Percentiles rank a stretch among this genome's conserved stretches.
Conservation (phyloP, 2,329 filamentous ascomycete genomes). For the Fusarium domesticum region DNA sequence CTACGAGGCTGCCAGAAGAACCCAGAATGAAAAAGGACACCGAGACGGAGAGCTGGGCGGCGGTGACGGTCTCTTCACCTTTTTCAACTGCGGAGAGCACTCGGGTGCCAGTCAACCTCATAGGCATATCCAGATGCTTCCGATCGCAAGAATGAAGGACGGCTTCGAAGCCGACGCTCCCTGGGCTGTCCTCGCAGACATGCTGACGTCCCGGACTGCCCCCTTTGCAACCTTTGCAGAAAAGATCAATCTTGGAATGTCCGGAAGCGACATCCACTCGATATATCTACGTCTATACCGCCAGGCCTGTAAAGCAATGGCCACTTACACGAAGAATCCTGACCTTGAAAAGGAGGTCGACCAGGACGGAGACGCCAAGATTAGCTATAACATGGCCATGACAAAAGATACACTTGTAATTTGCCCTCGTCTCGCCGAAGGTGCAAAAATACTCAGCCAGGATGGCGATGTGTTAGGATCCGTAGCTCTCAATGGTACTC, state of each 20-base stretch:
- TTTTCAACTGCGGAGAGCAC: constrained; percentile 67
- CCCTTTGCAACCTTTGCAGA: constrained; percentile 48
- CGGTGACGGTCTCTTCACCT: constrained; percentile 53
- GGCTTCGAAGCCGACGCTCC: constrained; percentile 38
- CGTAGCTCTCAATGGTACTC: constrained; percentile 57
- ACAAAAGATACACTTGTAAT: constrained; percentile 53
- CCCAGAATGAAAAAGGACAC: constrained; percentile 1
- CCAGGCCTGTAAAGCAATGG: constrained; percentile 41
- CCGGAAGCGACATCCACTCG: constrained; percentile 36
- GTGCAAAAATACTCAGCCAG: constrained; percentile 33
- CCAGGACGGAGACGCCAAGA: constrained; percentile 42
- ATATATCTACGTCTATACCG: constrained; percentile 50
- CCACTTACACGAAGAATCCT: constrained; percentile 5
- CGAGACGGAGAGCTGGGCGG: constrained; percentile 4
- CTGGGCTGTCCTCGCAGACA: constrained; percentile 52
- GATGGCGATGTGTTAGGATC: constrained; percentile 39
- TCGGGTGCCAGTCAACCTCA: constrained; percentile 72
- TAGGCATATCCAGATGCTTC: constrained; percentile 68
- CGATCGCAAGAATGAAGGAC: constrained; percentile 59
- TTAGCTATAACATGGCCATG: constrained; percentile 64
- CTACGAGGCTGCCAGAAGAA: constrained; percentile 38
- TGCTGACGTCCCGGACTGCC: constrained; percentile 29
- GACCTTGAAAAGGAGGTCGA: constrained; percentile 22
- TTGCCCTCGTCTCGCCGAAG: constrained; percentile 54
- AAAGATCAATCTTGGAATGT: constrained; percentile 34